Percentiles rank a stretch among this genome's conserved stretches.
Evolutionary conservation across 352 stramenopile species (phyloP).

Genomic region (Globisporangium sylvaticum): DNA sequence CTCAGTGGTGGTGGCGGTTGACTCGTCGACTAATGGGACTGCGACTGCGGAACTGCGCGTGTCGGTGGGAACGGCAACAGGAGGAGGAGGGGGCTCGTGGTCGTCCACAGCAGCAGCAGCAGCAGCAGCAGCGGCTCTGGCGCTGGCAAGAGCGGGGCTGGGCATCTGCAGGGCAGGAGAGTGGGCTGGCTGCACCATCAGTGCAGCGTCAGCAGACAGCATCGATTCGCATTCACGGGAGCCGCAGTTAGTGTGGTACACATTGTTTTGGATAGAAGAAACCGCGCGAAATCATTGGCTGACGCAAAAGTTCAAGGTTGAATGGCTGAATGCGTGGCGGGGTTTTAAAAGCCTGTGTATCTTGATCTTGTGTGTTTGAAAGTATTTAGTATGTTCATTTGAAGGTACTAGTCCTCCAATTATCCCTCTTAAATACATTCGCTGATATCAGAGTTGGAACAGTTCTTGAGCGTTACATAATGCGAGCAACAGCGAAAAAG

Average conservation of each 20-base stretch:
- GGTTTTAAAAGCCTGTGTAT: neutral
- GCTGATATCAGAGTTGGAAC: neutral
- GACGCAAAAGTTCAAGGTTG: neutral
- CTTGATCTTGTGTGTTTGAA: neutral
- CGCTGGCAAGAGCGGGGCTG: neutral
- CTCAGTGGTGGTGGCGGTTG: neutral
- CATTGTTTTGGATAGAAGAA: neutral
- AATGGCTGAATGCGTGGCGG: neutral
- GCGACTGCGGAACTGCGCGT: neutral
- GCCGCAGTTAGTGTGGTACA: neutral
- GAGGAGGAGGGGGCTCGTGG: constrained; percentile 16
- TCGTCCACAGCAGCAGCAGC: constrained; percentile 4
- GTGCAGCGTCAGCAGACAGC: neutral
- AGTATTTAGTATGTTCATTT: neutral
- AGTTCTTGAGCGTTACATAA: neutral
- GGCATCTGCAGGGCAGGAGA: neutral
- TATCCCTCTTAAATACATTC: neutral
- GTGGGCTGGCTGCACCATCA: neutral
- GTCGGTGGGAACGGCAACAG: neutral
- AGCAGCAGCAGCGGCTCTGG: neutral
- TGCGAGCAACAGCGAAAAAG: neutral
- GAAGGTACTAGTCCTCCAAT: neutral
- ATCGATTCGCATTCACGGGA: constrained; percentile 2
- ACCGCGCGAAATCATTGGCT: neutral
- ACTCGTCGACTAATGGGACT: neutral